These are phyloP conservation scores for Phyllostachys edulis DNA, from an alignment of 176 grass and related monocot species.

Conservation along the genomic window DNA sequence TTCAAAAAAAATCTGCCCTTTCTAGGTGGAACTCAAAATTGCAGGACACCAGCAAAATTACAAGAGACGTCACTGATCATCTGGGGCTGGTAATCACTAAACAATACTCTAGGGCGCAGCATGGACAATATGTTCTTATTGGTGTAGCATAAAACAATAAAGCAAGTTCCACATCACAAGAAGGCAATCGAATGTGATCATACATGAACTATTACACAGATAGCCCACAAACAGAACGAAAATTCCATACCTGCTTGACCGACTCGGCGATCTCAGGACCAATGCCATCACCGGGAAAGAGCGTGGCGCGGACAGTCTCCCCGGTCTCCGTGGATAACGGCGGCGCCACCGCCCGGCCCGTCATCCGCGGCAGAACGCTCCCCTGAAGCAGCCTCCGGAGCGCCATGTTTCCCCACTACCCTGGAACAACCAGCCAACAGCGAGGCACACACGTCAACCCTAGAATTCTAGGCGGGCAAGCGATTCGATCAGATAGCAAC, in stretches of 20 bases:
- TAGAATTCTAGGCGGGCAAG: background rate
- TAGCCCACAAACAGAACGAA: background rate
- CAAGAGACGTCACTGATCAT: background rate
- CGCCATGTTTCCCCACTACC: conserved; percentile 44
- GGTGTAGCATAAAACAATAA: background rate
- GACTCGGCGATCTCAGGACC: conserved; percentile 93
- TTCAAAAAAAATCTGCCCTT: background rate
- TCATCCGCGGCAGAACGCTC: conserved; percentile 43
- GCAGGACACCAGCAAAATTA: background rate
- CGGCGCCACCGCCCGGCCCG: conserved; percentile 14
- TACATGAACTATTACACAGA: background rate
- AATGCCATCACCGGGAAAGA: conserved; percentile 94
- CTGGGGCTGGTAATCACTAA: background rate
- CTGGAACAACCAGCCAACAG: conserved; percentile 5
- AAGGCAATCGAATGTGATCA: background rate
- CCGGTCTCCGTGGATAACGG: conserved; percentile 43
- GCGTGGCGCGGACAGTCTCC: conserved; percentile 64
- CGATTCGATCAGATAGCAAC: background rate
- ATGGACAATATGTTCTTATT: background rate
- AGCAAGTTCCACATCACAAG: background rate
- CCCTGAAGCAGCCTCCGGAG: conserved; percentile 57
- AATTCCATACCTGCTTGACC: conserved; percentile 66
- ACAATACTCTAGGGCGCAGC: background rate
- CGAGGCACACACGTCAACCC: conserved; percentile 33
- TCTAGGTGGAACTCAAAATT: background rate